These are phyloP conservation scores for Amauroascus verrucosus DNA, from an alignment of 2,329 filamentous ascomycete genomes.

Conservation along the genomic window DNA sequence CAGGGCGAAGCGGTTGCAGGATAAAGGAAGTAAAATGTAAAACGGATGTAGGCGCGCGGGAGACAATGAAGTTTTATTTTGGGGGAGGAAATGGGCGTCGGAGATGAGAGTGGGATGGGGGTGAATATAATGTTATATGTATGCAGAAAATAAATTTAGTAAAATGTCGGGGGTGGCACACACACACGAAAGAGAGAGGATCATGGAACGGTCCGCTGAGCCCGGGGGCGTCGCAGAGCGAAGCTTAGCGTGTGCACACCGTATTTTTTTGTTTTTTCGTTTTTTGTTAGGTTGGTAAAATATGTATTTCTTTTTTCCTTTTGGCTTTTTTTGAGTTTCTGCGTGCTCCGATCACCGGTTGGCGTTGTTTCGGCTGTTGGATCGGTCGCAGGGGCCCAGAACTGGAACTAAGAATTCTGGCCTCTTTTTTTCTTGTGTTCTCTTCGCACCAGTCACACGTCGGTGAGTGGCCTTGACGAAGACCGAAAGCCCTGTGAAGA, in stretches of 20 bases:
- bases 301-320: not conserved
- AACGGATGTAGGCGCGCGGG: not conserved
- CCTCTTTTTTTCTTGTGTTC: not conserved
- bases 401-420: not conserved
- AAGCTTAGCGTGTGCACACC: conserved; percentile 5
- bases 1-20: not conserved
- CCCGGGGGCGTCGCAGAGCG: conserved; percentile 1
- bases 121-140: too few relatives aligned
- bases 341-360: conserved; percentile 10
- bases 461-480: not conserved
- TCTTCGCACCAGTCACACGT: conserved; percentile 6
- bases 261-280: not conserved
- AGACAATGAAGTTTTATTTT: conserved; percentile 8
- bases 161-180: conserved; percentile 8
- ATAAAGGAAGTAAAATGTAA: not conserved
- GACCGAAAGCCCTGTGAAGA: conserved; percentile 1
- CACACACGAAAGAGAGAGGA: not conserved
- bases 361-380: conserved; percentile 7
- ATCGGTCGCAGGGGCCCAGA: not conserved
- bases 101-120: not conserved
- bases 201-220: conserved; percentile 17
- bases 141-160: conserved; percentile 2
- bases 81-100: not conserved
- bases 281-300: too few relatives aligned
- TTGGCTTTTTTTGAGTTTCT: not conserved